These are phyloP conservation scores for Monascus ruber DNA, from an alignment of 2,329 filamentous ascomycete genomes.

Conservation along the genomic window DNA sequence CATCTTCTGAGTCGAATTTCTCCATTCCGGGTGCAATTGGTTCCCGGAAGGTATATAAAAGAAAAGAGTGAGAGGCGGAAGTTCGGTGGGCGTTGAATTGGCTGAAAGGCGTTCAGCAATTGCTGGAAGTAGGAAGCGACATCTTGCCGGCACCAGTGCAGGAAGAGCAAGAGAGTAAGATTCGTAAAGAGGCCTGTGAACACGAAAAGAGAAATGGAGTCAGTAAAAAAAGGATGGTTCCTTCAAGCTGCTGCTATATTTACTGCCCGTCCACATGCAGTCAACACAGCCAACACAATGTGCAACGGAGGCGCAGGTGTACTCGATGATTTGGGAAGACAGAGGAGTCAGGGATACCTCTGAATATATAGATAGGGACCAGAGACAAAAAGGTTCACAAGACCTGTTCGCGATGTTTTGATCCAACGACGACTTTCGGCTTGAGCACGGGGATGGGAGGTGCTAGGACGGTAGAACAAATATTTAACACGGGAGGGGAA, in stretches of 20 bases:
- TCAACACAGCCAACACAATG: neutral
- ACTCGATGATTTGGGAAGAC: neutral
- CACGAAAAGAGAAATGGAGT: constrained; percentile 7
- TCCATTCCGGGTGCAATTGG: constrained; percentile 30
- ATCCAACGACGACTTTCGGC: too few species aligned
- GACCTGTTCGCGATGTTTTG: neutral
- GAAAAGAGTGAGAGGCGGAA: constrained; percentile 13
- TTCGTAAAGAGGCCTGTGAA: constrained; percentile 2
- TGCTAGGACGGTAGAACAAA: too few species aligned
- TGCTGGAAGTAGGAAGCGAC: constrained; percentile 19
- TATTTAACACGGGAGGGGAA: too few species aligned
- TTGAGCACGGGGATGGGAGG: too few species aligned
- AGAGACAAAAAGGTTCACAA: constrained; percentile 3
- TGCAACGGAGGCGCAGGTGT: constrained; percentile 1
- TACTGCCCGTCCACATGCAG: neutral
- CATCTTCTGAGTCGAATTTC: constrained; percentile 40
- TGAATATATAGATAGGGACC: too few species aligned
- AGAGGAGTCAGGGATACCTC: neutral
- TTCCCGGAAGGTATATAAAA: constrained; percentile 2
- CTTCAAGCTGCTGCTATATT: neutral
- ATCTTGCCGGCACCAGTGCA: constrained; percentile 19
- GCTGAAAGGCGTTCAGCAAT: constrained; percentile 25
- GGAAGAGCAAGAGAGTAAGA: constrained; percentile 7
- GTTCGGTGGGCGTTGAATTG: constrained; percentile 22
- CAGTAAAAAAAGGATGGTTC: constrained; percentile 4